phyloP scores from a whole-genome alignment of 768 basidiomycete genomes.

The Phlegmacium glaucopus region DNA sequence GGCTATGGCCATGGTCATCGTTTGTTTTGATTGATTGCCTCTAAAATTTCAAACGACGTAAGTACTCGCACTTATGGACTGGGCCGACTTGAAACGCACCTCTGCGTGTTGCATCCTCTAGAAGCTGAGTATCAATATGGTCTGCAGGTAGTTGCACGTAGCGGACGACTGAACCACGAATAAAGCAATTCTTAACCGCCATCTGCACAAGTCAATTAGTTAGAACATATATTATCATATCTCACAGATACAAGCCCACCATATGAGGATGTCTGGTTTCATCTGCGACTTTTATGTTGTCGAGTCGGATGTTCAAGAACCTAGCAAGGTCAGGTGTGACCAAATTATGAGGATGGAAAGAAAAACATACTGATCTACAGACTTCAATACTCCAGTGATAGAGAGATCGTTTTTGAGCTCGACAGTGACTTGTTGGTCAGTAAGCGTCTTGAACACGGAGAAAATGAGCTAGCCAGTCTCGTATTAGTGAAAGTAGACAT shows the following conservation, averaged over 20 bases:
- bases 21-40: slow-evolving; percentile 22
- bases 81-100: slow-evolving; percentile 44
- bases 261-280: slow-evolving; percentile 96
- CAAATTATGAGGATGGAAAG: slow-evolving; percentile 3
- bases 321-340: slow-evolving; percentile 44
- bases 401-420: slow-evolving; percentile 99
- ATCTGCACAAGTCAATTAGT: slow-evolving; percentile 50
- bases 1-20: not conserved
- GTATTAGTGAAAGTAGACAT: slow-evolving; percentile 1
- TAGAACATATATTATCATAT: not conserved
- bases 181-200: slow-evolving; percentile 99
- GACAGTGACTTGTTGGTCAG: slow-evolving; percentile 94
- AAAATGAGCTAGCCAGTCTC: slow-evolving; percentile 68
- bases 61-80: slow-evolving; percentile 1
- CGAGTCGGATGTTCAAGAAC: slow-evolving; percentile 94
- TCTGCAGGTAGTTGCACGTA: slow-evolving; percentile 94
- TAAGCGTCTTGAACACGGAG: slow-evolving; percentile 99
- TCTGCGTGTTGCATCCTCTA: slow-evolving; percentile 96
- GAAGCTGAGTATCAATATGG: slow-evolving; percentile 89
- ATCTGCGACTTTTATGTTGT: slow-evolving; percentile 90
- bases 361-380: slow-evolving; percentile 80
- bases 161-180: slow-evolving; percentile 95
- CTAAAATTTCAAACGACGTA: slow-evolving; percentile 23
- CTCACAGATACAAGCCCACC: slow-evolving; percentile 40
- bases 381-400: slow-evolving; percentile 93